phyloP scores from a whole-genome alignment of 306 rosid species.

The Phaseolus lunatus region DNA sequence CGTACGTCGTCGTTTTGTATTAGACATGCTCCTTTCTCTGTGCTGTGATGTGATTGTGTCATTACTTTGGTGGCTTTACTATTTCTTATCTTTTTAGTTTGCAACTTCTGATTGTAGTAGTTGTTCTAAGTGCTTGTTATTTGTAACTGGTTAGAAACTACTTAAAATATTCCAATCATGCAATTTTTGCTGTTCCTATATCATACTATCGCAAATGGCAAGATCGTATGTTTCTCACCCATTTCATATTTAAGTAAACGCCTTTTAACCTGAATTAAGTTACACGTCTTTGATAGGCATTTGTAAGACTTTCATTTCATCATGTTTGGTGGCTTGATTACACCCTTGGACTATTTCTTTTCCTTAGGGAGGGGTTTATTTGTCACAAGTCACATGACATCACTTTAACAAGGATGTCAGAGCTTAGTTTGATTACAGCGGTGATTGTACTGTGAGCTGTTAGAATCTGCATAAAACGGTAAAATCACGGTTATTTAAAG shows the following conservation, averaged over 20 bases:
- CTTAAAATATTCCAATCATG: background rate
- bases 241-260: background rate
- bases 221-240: background rate
- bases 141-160: background rate
- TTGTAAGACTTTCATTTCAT: background rate
- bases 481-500: conserved; percentile 24
- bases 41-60: background rate
- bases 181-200: background rate
- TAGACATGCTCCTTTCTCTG: background rate
- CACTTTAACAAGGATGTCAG: background rate
- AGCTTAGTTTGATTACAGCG: conserved; percentile 20
- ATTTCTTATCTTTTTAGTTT: background rate
- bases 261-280: background rate
- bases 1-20: background rate
- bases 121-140: background rate
- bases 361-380: background rate
- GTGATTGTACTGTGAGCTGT: background rate
- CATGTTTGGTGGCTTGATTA: background rate
- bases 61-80: background rate
- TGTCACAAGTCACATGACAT: background rate
- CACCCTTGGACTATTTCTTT: background rate
- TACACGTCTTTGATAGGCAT: background rate
- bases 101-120: background rate
- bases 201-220: background rate
- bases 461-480: background rate